phyloP scores from a whole-genome alignment of 2,329 filamentous ascomycete genomes.

The Penicillium sp. region DNA sequence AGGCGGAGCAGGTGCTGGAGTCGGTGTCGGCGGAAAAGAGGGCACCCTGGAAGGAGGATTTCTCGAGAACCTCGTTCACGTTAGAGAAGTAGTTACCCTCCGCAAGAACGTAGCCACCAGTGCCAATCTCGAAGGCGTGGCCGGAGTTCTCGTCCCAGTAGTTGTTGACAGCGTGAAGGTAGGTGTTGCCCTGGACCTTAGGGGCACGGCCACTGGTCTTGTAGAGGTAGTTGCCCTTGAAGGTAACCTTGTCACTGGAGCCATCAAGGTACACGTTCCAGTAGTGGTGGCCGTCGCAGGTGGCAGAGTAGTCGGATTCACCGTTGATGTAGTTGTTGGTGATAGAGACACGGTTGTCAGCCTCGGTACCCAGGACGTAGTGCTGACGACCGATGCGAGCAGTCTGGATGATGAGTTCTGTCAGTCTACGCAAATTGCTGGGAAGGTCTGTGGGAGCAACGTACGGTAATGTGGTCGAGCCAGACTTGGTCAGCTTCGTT shows the following conservation, averaged over 20 bases:
- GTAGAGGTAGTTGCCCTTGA: constrained; percentile 13
- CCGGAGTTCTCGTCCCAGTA: constrained; percentile 6
- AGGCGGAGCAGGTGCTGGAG: neutral
- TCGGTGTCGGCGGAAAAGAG: neutral
- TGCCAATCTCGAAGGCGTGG: constrained; percentile 7
- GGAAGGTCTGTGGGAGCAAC: neutral
- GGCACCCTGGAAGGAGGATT: neutral
- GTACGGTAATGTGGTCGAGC: constrained; percentile 11
- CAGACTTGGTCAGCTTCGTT: constrained; percentile 5
- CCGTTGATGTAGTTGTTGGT: constrained; percentile 13
- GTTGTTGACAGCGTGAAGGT: constrained; percentile 11
- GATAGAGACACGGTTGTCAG: constrained; percentile 9
- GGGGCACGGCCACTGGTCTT: constrained; percentile 9
- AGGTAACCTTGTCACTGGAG: constrained; percentile 8
- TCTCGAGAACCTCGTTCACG: neutral
- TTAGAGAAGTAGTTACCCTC: constrained; percentile 7
- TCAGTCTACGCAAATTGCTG: neutral
- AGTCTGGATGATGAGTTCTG: neutral
- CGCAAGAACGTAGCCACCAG: neutral
- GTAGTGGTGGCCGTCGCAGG: constrained; percentile 12
- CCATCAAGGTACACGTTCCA: constrained; percentile 11
- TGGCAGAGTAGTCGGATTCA: constrained; percentile 8
- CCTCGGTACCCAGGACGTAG: constrained; percentile 7
- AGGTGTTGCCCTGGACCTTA: constrained; percentile 6
- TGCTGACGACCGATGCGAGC: constrained; percentile 12